Evolutionary conservation across 1,139 yeast genomes (phyloP).

Genomic region (Hyphopichia burtonii): DNA sequence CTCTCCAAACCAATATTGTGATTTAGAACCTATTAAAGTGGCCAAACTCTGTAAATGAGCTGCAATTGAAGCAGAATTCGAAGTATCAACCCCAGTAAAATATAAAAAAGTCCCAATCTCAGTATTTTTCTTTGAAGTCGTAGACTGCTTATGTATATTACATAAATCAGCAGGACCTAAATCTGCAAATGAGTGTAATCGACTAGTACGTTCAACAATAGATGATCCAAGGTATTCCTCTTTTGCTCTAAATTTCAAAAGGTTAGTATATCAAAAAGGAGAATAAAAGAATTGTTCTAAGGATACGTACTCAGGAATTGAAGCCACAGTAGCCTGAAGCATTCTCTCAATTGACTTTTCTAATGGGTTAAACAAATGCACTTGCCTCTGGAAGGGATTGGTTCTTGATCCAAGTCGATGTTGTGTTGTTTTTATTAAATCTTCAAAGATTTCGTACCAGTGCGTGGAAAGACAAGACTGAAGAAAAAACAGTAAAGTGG

Average conservation of each 20-base stretch:
- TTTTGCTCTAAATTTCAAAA: constrained; percentile 32
- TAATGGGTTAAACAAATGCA: too few species aligned
- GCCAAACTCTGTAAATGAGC: constrained; percentile 78
- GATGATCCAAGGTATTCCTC: constrained; percentile 53
- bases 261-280: neutral
- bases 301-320: constrained; percentile 48
- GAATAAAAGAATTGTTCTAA: too few species aligned
- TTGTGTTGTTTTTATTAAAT: constrained; percentile 5
- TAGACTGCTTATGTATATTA: constrained; percentile 55
- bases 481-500: neutral
- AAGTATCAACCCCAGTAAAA: constrained; percentile 58
- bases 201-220: constrained; percentile 50
- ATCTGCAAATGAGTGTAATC: constrained; percentile 46
- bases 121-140: constrained; percentile 37
- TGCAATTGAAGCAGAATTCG: constrained; percentile 59
- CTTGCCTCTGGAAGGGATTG: too few species aligned
- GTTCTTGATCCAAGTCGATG: too few species aligned
- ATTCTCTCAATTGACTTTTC: constrained; percentile 17
- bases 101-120: constrained; percentile 55
- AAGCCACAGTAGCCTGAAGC: constrained; percentile 45
- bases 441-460: neutral
- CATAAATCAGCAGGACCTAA: constrained; percentile 93
- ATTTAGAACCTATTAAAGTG: constrained; percentile 57
- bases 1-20: constrained; percentile 63
- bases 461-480: neutral